phyloP scores from a whole-genome alignment of 2,329 filamentous ascomycete species.

The Claviceps sp. region DNA sequence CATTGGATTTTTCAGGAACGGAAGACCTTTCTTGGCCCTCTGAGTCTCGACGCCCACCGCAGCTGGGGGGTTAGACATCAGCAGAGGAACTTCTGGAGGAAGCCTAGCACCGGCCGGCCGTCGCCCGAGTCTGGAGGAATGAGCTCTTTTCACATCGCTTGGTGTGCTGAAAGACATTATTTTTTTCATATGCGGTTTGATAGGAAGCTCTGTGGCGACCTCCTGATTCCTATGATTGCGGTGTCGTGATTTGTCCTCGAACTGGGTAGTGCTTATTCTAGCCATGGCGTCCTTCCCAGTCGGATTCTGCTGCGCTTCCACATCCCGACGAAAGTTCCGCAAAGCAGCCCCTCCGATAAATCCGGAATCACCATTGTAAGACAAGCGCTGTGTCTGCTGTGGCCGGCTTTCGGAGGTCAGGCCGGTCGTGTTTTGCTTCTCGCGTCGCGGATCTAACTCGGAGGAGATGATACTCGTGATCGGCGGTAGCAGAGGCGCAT shows the following conservation, averaged over 20 bases:
- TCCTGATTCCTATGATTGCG: slow-evolving; percentile 3
- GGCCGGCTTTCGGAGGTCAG: slow-evolving; percentile 11
- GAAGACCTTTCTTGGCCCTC: slow-evolving; percentile 40
- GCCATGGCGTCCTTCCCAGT: slow-evolving; percentile 1
- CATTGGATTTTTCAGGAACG: slow-evolving; percentile 47
- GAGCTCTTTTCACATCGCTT: slow-evolving; percentile 30
- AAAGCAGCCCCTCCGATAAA: slow-evolving; percentile 44
- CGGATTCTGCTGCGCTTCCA: slow-evolving; percentile 9
- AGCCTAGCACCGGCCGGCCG: slow-evolving; percentile 29
- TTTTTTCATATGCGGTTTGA: slow-evolving; percentile 18
- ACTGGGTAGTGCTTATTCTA: neutral
- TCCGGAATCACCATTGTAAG: slow-evolving; percentile 25
- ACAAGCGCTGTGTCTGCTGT: slow-evolving; percentile 17
- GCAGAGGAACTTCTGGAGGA: slow-evolving; percentile 22
- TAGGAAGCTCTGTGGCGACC: slow-evolving; percentile 20
- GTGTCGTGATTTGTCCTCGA: slow-evolving; percentile 5
- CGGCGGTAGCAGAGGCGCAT: slow-evolving; percentile 37
- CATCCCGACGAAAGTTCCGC: slow-evolving; percentile 33
- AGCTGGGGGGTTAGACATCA: slow-evolving; percentile 13
- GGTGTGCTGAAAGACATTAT: slow-evolving; percentile 34
- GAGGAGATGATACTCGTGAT: slow-evolving; percentile 35
- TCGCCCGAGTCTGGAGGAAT: slow-evolving; percentile 21
- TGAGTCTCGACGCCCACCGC: slow-evolving; percentile 22
- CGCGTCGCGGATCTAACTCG: slow-evolving; percentile 17
- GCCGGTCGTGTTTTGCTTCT: slow-evolving; percentile 8